Conservation (phyloP, 2,329 filamentous ascomycete genomes). For the Pseudogymnoascus destructans region DNA sequence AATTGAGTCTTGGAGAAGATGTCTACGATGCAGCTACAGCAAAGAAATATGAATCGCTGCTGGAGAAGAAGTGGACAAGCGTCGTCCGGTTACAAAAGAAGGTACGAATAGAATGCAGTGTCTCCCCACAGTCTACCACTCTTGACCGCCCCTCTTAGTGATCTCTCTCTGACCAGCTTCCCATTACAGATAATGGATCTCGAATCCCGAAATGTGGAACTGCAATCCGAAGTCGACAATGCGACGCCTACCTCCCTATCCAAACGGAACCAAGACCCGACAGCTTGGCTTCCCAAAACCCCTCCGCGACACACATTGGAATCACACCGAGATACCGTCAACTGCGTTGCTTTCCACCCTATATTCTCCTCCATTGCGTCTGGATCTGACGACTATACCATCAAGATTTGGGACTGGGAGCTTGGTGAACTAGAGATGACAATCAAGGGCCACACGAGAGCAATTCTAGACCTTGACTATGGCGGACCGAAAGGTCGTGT, state of each 20-base stretch:
- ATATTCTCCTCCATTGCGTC: slow-evolving; percentile 83
- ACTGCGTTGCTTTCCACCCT: slow-evolving; percentile 83
- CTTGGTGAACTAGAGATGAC: slow-evolving; percentile 81
- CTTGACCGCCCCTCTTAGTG: background rate
- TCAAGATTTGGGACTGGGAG: slow-evolving; percentile 98
- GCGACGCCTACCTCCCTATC: slow-evolving; percentile 65
- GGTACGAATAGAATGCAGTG: slow-evolving; percentile 34
- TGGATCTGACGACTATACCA: slow-evolving; percentile 81
- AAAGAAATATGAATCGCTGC: slow-evolving; percentile 85
- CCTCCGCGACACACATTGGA: slow-evolving; percentile 72
- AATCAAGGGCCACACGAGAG: slow-evolving; percentile 82
- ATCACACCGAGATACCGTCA: slow-evolving; percentile 70
- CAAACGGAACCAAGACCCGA: slow-evolving; percentile 69
- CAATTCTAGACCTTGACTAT: slow-evolving; percentile 80
- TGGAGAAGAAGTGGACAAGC: slow-evolving; percentile 98
- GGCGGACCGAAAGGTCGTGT: slow-evolving; percentile 71
- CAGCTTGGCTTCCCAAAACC: slow-evolving; percentile 72
- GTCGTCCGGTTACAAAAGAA: slow-evolving; percentile 93
- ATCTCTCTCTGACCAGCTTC: background rate
- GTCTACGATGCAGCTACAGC: slow-evolving; percentile 65
- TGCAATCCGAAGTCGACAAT: slow-evolving; percentile 76
- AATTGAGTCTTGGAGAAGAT: slow-evolving; percentile 57
- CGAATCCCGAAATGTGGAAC: slow-evolving; percentile 55
- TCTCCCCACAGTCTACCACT: background rate
- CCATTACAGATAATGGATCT: slow-evolving; percentile 78